phyloP scores from a whole-genome alignment of 2,329 filamentous ascomycete species.

The Claviceps sp. region DNA sequence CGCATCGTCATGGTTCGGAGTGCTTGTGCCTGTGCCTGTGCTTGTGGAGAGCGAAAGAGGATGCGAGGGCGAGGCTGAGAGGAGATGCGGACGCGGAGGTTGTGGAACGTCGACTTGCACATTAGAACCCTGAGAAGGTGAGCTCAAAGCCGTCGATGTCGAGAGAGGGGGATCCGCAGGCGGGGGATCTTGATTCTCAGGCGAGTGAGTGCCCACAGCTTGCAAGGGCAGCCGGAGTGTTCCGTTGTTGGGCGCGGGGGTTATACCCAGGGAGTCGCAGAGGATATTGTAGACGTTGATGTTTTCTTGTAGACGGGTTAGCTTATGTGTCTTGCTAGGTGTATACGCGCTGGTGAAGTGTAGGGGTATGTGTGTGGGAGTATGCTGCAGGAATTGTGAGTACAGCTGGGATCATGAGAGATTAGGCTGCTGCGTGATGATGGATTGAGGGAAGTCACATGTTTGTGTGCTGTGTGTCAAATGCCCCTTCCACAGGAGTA shows the following conservation, averaged over 20 bases:
- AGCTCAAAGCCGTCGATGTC: not conserved
- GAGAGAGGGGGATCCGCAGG: not conserved
- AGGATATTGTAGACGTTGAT: constrained; percentile 90
- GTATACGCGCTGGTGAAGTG: no score
- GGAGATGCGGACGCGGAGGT: constrained; percentile 11
- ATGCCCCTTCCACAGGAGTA: constrained; percentile 10
- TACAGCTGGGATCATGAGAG: no score
- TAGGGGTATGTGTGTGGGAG: no score
- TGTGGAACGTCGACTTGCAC: not conserved
- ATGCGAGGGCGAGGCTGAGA: constrained; percentile 31
- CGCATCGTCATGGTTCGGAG: not conserved
- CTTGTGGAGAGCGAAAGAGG: not conserved
- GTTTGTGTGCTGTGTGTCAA: no score
- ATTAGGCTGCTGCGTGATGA: no score
- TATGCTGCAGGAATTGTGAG: no score
- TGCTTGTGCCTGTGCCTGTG: not conserved
- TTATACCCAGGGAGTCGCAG: constrained; percentile 71
- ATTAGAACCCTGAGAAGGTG: not conserved
- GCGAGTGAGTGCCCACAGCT: constrained; percentile 47
- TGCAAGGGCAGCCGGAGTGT: constrained; percentile 62
- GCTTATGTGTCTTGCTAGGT: not conserved
- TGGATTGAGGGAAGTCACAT: no score
- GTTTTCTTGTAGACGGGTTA: constrained; percentile 52
- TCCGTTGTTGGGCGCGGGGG: constrained; percentile 71
- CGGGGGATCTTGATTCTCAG: constrained; percentile 11